Base-by-base conservation (phyloP, 768 basidiomycete genomes). In the Mycena pura region DNA sequence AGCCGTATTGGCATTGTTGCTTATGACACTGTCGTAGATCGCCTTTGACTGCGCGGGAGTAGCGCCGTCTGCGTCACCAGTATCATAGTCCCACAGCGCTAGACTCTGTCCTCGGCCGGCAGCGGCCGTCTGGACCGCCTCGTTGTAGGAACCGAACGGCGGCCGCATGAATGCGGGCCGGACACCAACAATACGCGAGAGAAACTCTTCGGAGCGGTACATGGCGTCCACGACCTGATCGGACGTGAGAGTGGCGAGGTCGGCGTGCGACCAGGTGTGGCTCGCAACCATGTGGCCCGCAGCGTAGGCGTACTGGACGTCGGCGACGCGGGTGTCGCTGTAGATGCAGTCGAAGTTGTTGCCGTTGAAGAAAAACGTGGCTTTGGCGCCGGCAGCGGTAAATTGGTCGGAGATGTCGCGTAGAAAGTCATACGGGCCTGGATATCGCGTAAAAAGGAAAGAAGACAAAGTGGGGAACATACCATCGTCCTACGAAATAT, bases 241-340 rank as follows among this genome's bases (percentile, higher is more conserved):
- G 69, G 67, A 68, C 3, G 64, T 68, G 22, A 79, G 72, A 2
- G 65, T 69, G 3, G 68, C 62, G 6, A 82, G 69, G 41, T 79
- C 66, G 19, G 68, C 66, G 62, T 82, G 80, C 13, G 66, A 68
- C 81, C 81, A 82, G 4, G 81, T 82, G 56, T 82, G 81, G 27
- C 79, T 80, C 5, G 72, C 80, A 56, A 82, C 50, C 64, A 78
- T 77, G 63, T 82, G 81, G 6, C 63, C 63, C 8, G 40, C 39
- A 32, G 19, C 40, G 32, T 46, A 60, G 24, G 46, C 63, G 29
- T 61, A 62, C 29, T 61, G 39, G 43, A 65, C 36, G 39, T 54
- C 49, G 34, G 54, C 19, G 19, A 61, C 29, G 28, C 45, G 44
- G 19, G 28, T 47, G 25, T 32, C 10, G 47, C 36, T 45, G 41